phyloP scores from a whole-genome alignment of 1,139 yeast species.

The Candida frijolesensis region DNA sequence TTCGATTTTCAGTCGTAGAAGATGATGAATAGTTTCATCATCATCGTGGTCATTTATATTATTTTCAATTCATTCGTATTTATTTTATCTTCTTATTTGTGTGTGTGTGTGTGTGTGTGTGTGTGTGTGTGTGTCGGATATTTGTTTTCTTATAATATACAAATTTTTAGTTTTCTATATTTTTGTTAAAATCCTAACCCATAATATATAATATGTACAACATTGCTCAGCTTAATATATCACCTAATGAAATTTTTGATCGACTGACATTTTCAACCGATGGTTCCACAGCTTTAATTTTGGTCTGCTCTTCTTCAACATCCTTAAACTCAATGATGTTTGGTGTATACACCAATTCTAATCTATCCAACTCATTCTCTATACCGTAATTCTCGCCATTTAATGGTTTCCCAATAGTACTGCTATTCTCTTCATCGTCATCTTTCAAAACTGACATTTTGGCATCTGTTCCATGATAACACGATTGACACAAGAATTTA shows the following conservation, averaged over 20 bases:
- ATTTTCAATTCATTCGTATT: not conserved
- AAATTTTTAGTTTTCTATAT: not conserved
- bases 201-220: not conserved
- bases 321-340: constrained; percentile 5
- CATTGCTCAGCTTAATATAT: constrained; percentile 22
- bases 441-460: not conserved
- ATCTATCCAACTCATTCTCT: constrained; percentile 27
- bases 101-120: not conserved
- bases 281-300: not conserved
- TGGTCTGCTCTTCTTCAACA: not conserved
- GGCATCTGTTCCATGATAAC: constrained; percentile 25
- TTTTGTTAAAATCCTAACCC: not conserved
- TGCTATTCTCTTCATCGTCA: constrained; percentile 15
- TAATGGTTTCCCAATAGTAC: constrained; percentile 29
- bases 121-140: not conserved
- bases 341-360: constrained; percentile 21
- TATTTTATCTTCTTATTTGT: not conserved
- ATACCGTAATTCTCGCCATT: constrained; percentile 39
- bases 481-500: constrained; percentile 32
- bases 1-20: not conserved
- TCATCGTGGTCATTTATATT: too few species aligned
- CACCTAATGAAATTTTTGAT: constrained; percentile 28
- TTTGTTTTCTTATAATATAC: not conserved
- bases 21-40: too few species aligned
- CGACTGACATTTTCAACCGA: constrained; percentile 17